Base-by-base conservation (phyloP, 75 land plant genomes). In the Adiantum capillusveneris region DNA sequence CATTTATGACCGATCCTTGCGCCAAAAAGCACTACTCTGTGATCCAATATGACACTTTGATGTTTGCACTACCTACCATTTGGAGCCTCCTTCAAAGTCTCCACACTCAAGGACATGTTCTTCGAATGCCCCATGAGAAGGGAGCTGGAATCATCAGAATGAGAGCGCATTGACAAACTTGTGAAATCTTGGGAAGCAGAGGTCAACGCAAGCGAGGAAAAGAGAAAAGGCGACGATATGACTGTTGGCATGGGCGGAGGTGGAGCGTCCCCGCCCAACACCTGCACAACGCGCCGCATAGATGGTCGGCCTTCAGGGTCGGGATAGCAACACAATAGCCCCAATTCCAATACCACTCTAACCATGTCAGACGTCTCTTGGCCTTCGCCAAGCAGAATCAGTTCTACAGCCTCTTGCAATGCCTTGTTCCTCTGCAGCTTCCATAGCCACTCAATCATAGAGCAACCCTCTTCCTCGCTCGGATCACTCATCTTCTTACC, bases 391-490 rank as follows among this genome's bases (percentile, higher is more conserved):
- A 93, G 71, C 62, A n/a, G 53, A 36, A 50, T 93, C 98, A 6
- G 79, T 9, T 41, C 43, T 14, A 41, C 90, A 11, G 85, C 86
- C 50, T 73, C 77, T n/a, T 75, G 1, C 18, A 85, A 62, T 9
- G 73, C 43, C n/a, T 65, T 30, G 51, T 11, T 11, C 20, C 20
- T 19, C 48, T 81, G 61, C 55, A 90, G 55, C 21, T 62, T 62
- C 96, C 96, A 90, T 29, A 88, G 88, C 84, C 87, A 85, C 49
- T 92, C 97, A 16, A 91, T 80, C 70, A 91, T 56, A 34, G 70
- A 66, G 28, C 43, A 41, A 14, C 14, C 43, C 14, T 41, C 43
- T 61, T 65, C 45, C 69, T 68, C 44, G 61, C 71, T 12, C 31
- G 43, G 63, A 77, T 31, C 86, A 72, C 16, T 84, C 97, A 63